A percentile compares a stretch with the other conserved stretches of the same genome.
Conservation (phyloP, 768 basidiomycete species). For the Hysterangium stoloniferum region DNA sequence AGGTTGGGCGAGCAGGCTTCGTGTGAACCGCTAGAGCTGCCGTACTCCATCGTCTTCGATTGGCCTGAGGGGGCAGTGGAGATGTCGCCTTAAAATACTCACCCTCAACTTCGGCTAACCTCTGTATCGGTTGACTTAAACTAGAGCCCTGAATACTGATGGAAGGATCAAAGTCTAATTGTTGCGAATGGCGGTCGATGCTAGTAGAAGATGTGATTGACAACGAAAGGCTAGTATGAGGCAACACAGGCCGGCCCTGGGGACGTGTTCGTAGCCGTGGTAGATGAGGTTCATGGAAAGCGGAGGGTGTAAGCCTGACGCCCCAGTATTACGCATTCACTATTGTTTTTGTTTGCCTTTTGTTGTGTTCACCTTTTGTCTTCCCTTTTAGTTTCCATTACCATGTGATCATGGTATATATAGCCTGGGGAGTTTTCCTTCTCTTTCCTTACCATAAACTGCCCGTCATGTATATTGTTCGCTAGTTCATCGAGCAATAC, state of each 20-base stretch:
- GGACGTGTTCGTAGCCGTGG: conserved; percentile 13
- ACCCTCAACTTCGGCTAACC: conserved; percentile 54
- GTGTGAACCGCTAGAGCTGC: conserved; percentile 74
- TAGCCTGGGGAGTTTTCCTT: too few species aligned
- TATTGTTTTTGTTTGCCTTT: too few species aligned
- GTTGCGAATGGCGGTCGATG: conserved; percentile 10
- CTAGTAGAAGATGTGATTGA: conserved; percentile 22
- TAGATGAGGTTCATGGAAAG: conserved; percentile 10
- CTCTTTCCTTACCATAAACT: too few species aligned
- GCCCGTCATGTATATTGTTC: too few species aligned
- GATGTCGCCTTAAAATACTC: conserved; percentile 17
- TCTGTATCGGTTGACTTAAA: too few species aligned
- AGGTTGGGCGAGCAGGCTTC: conserved; percentile 46
- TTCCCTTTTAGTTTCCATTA: too few species aligned
- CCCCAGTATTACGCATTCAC: too few species aligned
- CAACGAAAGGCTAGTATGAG: conserved; percentile 10
- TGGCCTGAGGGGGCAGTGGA: background rate
- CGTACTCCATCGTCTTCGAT: conserved; percentile 61
- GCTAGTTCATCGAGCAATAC: too few species aligned
- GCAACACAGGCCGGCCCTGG: conserved; percentile 21
- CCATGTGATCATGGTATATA: too few species aligned
- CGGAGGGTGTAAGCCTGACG: conserved; percentile 1
- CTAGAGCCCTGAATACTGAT: too few species aligned
- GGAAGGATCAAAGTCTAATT: too few species aligned
- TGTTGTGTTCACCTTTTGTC: too few species aligned